phyloP scores from a whole-genome alignment of 2,329 filamentous ascomycete genomes.

The Xylariaceae sp. region DNA sequence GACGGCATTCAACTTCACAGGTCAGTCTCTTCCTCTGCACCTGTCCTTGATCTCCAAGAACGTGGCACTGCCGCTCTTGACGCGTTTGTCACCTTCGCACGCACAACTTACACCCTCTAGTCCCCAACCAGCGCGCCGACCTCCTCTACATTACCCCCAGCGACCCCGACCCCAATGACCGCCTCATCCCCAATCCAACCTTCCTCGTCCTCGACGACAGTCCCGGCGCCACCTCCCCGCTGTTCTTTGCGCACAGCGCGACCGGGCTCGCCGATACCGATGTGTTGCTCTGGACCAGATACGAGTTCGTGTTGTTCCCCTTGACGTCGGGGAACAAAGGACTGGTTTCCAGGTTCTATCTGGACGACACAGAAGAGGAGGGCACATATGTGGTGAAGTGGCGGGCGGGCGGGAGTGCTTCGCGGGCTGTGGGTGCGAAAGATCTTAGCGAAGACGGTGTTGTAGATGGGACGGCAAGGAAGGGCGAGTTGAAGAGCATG shows the following conservation, averaged over 20 bases:
- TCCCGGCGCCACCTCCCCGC: conserved; percentile 5
- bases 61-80: too few species aligned
- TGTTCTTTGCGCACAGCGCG: conserved; percentile 11
- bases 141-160: conserved; percentile 11
- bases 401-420: not conserved
- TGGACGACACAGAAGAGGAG: not conserved
- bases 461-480: not conserved
- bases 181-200: conserved; percentile 8
- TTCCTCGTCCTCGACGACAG: conserved; percentile 15
- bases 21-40: conserved; percentile 1
- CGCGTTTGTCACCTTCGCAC: too few species aligned
- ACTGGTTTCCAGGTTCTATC: conserved; percentile 3
- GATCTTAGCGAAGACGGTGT: not conserved
- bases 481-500: not conserved
- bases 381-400: conserved; percentile 7
- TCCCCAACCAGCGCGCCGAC: conserved; percentile 5
- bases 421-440: not conserved
- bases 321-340: not conserved
- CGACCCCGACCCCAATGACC: not conserved
- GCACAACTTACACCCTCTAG: too few species aligned
- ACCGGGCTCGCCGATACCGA: conserved; percentile 7
- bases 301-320: conserved; percentile 5
- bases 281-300: conserved; percentile 11
- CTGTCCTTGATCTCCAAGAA: not conserved
- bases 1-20: conserved; percentile 11